Conservation (phyloP, 805 yeast species). For the Metschnikowia cubensis region DNA sequence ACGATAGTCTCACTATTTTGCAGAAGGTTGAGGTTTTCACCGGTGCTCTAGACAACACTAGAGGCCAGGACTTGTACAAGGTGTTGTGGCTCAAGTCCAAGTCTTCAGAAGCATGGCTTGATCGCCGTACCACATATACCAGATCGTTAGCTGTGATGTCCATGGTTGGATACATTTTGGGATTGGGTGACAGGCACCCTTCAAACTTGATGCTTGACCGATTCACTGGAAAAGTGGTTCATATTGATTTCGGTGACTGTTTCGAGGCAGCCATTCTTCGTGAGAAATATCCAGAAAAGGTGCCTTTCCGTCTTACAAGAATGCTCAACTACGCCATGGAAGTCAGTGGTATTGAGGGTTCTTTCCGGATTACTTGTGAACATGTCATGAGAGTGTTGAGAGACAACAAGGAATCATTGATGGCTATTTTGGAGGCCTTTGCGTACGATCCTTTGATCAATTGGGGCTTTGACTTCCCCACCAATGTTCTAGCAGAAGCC, state of each 20-base stretch:
- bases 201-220: slow-evolving; percentile 94
- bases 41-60: slow-evolving; percentile 88
- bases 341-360: slow-evolving; percentile 97
- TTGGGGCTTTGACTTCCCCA: slow-evolving; percentile 97
- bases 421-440: slow-evolving; percentile 98
- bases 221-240: slow-evolving; percentile 91
- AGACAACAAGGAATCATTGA: slow-evolving; percentile 89
- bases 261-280: slow-evolving; percentile 96
- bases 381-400: slow-evolving; percentile 94
- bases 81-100: slow-evolving; percentile 95
- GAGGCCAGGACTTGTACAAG: slow-evolving; percentile 94
- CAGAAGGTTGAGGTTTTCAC: slow-evolving; percentile 97
- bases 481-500: slow-evolving; percentile 69
- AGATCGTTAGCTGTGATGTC: slow-evolving; percentile 97
- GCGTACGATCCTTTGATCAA: slow-evolving; percentile 97
- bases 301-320: slow-evolving; percentile 92
- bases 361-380: slow-evolving; percentile 93
- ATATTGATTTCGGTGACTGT: slow-evolving; percentile 98
- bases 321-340: slow-evolving; percentile 99
- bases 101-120: slow-evolving; percentile 96
- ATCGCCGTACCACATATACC: slow-evolving; percentile 93
- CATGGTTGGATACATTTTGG: slow-evolving; percentile 95
- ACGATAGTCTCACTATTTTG: slow-evolving; percentile 79
- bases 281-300: slow-evolving; percentile 97
- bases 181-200: slow-evolving; percentile 97